Percentiles rank a stretch among this genome's conserved stretches.
Evolutionary conservation across 352 stramenopile genomes (phyloP).

Genomic region (Globisporangium carolinianum): DNA sequence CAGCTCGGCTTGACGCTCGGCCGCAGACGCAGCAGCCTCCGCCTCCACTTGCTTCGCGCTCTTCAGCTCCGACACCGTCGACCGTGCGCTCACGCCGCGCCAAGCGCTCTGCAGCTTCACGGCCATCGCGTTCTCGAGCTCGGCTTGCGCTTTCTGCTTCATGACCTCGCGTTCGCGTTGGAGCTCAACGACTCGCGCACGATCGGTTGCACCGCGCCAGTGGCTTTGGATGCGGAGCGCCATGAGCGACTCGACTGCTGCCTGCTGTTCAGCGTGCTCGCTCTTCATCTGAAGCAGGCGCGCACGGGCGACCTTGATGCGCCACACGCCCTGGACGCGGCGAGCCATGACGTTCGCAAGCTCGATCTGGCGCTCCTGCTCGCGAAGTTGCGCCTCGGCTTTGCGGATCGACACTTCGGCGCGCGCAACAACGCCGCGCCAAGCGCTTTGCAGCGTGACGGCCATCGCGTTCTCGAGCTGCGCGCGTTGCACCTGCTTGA

Average conservation of each 20-base stretch:
- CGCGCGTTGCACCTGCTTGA: conserved; percentile 6
- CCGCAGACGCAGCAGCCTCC: neutral
- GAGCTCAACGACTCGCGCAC: neutral
- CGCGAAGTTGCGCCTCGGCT: conserved; percentile 2
- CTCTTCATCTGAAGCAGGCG: neutral
- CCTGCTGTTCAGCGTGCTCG: neutral
- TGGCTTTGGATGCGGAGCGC: conserved; percentile 8
- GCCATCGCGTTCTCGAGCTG: conserved; percentile 13
- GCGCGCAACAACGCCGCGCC: conserved; percentile 10
- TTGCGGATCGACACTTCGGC: conserved; percentile 8
- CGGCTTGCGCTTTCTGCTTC: neutral
- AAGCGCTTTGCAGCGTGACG: conserved; percentile 16
- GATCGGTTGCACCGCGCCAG: conserved; percentile 1
- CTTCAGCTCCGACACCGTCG: conserved; percentile 7
- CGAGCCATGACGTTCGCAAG: conserved; percentile 17
- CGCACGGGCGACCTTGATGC: conserved; percentile 4
- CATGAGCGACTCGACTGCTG: conserved; percentile 12
- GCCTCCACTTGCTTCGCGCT: neutral
- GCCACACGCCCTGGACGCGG: conserved; percentile 29
- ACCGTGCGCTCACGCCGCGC: conserved; percentile 11
- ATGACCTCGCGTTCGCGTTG: neutral
- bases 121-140: conserved; percentile 12
- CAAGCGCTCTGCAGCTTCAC: conserved; percentile 18
- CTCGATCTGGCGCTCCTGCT: conserved; percentile 9
- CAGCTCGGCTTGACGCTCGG: neutral